phyloP scores from a whole-genome alignment of 768 basidiomycete genomes.

The Mycena venus region DNA sequence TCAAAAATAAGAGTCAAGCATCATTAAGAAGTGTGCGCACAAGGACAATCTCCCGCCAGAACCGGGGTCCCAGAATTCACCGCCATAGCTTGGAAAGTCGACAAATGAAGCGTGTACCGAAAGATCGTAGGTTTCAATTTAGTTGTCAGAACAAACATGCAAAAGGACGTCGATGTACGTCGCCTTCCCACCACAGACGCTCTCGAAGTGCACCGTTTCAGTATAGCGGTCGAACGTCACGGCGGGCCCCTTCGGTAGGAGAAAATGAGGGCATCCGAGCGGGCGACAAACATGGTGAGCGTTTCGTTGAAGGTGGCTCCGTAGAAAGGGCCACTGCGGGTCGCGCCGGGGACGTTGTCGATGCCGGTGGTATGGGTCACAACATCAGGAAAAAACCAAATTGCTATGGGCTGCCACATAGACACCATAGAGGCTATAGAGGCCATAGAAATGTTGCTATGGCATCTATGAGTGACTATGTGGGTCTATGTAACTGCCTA shows the following conservation, averaged over 20 bases:
- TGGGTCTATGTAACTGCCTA: too few species aligned
- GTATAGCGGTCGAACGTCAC: constrained; percentile 5
- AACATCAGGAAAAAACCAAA: too few species aligned
- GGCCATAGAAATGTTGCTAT: too few species aligned
- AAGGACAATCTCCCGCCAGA: constrained; percentile 22
- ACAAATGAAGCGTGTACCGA: background rate
- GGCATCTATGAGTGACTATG: too few species aligned
- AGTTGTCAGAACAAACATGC: constrained; percentile 2
- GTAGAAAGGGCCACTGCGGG: constrained; percentile 1
- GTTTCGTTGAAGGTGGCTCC: constrained; percentile 14
- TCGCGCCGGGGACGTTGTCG: constrained; percentile 30
- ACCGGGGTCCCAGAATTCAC: background rate
- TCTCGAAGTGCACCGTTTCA: constrained; percentile 23
- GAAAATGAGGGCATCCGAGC: background rate
- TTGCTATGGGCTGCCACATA: too few species aligned
- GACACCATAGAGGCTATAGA: too few species aligned
- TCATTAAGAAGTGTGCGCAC: background rate
- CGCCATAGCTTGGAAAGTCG: background rate
- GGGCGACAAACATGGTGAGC: background rate
- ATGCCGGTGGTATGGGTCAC: constrained; percentile 16
- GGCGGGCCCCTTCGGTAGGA: background rate
- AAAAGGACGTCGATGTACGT: constrained; percentile 30
- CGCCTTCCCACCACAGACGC: constrained; percentile 27
- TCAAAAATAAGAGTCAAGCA: background rate
- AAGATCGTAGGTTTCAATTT: background rate